Base-by-base conservation (phyloP, 163 green algal genomes). In the Chloromonas sp. region DNA sequence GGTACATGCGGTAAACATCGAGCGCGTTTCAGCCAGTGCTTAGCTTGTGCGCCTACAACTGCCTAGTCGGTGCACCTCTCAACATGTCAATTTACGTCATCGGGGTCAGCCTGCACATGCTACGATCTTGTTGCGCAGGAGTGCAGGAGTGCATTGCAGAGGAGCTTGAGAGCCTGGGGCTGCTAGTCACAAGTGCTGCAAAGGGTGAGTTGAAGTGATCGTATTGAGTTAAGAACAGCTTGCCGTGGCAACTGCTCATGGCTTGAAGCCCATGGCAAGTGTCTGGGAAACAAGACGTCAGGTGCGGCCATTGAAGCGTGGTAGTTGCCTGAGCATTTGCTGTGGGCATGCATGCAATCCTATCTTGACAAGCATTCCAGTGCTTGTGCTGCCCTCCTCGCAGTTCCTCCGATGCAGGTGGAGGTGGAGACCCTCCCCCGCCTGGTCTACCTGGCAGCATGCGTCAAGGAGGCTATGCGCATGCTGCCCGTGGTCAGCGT, bases 401-500 rank as follows among this genome's bases (percentile, higher is more conserved):
- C 36, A 36, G 36, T 36, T 36, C 36, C 36, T 5, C 13, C 71
- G 13, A 11, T 14, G 13, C 71, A 79, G 13, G 58, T 92, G 78
- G 81, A 85, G 71, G 60, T 86, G 71, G 86, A 92, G 2, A 87
- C 90, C 83, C 84, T 92, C 57, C 58, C 15, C 58, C 57, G 60
- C n/a, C 36, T 91, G 77, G 71, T 77, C 3, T 89, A 88, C 87
- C 79, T 91, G n/a, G 71, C 78, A 0, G 84, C 87, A 0, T 85
- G 60, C 70, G 81, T 89, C 79, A 91, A 94, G 85, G 91, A 94
- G 88, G 86, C 88, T 0, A 94, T 94, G 90, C 87, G 91, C 59
- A 93, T 93, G 90, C 85, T 88, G 80, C 91, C 91, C 0, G 91
- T 94, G 71, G 88, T 94, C 14, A 90, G 86, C 36, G 66, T 93